Evolutionary conservation across 2,329 filamentous ascomycete species (phyloP).

Genomic region (Calonectria ilicicola): DNA sequence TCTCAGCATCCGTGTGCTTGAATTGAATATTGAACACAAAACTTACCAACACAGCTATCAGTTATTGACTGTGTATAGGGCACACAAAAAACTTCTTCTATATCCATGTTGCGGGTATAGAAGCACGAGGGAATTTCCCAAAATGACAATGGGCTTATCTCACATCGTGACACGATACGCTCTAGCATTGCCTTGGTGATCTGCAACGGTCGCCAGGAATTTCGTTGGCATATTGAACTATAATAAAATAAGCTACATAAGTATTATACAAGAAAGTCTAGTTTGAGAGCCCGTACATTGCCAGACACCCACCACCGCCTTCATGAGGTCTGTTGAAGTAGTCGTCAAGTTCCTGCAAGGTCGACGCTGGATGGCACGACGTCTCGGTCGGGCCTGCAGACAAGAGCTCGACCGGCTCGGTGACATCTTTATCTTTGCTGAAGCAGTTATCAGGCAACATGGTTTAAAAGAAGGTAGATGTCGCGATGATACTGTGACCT

Average conservation of each 20-base stretch:
- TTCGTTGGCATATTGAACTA: constrained; percentile 7
- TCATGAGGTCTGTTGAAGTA: background rate
- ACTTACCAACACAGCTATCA: background rate
- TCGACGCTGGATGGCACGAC: background rate
- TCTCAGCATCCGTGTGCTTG: background rate
- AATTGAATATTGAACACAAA: background rate
- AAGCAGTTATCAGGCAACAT: background rate
- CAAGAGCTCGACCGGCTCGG: background rate
- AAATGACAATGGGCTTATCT: background rate
- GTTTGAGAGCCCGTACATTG: background rate
- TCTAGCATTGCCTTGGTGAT: background rate
- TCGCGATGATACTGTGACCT: background rate
- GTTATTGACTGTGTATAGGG: background rate
- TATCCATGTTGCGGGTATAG: background rate
- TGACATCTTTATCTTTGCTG: background rate
- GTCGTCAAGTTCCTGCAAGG: background rate
- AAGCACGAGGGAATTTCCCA: constrained; percentile 5
- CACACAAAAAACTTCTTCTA: background rate
- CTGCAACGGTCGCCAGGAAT: background rate
- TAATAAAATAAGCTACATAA: background rate
- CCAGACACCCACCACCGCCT: background rate
- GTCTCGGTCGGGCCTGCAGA: background rate
- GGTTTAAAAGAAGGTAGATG: background rate
- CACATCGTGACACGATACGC: background rate
- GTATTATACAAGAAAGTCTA: background rate